Evolutionary conservation across 306 rosid species (phyloP).

Genomic region (Sicyos edulis): DNA sequence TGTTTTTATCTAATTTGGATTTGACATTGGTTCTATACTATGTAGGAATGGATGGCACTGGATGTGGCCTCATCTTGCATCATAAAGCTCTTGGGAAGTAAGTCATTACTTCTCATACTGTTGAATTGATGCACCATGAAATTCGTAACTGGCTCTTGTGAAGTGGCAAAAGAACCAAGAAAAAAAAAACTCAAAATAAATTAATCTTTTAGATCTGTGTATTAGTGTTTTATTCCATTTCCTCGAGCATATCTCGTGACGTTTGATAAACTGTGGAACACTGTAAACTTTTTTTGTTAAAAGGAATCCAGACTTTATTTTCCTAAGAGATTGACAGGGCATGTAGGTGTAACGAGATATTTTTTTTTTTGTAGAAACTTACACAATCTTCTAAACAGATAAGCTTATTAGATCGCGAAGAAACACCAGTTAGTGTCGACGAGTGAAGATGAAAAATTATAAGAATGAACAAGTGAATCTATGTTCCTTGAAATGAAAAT

Average conservation of each 20-base stretch:
- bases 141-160: not conserved
- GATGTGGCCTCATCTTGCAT: conserved; percentile 77
- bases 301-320: too few species aligned
- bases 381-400: too few species aligned
- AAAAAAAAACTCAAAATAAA: not conserved
- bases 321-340: too few species aligned
- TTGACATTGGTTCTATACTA: conserved; percentile 29
- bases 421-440: not conserved
- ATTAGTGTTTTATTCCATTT: too few species aligned
- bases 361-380: too few species aligned
- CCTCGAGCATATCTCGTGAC: too few species aligned
- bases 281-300: too few species aligned
- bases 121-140: not conserved
- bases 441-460: not conserved
- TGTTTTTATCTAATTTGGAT: conserved; percentile 18
- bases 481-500: not conserved
- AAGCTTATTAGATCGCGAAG: too few species aligned
- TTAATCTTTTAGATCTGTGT: too few species aligned
- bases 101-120: conserved; percentile 21
- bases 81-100: conserved; percentile 94
- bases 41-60: conserved; percentile 85
- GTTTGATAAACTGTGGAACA: too few species aligned
- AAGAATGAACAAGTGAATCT: not conserved
- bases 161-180: not conserved
- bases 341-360: too few species aligned